Evolutionary conservation across 1,139 yeast genomes (phyloP).

Genomic region (Wickerhamomyces sp.): DNA sequence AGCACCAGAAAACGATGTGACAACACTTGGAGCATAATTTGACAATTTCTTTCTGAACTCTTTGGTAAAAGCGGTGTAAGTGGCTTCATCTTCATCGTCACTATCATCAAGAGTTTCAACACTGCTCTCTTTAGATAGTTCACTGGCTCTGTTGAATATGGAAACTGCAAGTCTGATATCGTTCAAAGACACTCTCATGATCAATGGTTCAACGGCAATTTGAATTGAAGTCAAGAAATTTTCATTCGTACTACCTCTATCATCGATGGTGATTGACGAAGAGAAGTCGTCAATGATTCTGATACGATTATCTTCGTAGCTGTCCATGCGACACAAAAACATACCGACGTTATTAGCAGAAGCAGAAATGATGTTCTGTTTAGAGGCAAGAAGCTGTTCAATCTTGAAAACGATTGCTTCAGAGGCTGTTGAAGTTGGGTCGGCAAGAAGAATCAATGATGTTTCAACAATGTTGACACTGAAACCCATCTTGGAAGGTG

Average conservation of each 20-base stretch:
- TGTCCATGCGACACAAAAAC: constrained; percentile 75
- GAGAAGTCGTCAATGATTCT: constrained; percentile 89
- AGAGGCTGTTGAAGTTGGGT: constrained; percentile 61
- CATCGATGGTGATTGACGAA: constrained; percentile 67
- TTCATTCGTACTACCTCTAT: constrained; percentile 55
- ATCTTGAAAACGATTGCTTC: constrained; percentile 90
- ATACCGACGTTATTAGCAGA: constrained; percentile 81
- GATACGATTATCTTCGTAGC: constrained; percentile 51
- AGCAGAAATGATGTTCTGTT: constrained; percentile 57
- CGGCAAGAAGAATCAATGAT: constrained; percentile 74
- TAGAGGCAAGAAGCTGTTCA: constrained; percentile 69
- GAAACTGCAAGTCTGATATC: constrained; percentile 78
- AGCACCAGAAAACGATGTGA: constrained; percentile 36
- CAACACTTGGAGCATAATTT: constrained; percentile 63
- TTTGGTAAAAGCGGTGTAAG: constrained; percentile 46
- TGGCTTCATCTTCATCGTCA: constrained; percentile 23
- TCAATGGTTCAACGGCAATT: constrained; percentile 72
- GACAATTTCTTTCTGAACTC: constrained; percentile 55
- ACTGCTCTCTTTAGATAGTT: constrained; percentile 31
- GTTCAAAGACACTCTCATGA: constrained; percentile 76
- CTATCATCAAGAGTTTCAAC: constrained; percentile 18
- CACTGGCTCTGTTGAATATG: constrained; percentile 69
- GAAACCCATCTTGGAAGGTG: constrained; percentile 37
- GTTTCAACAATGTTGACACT: constrained; percentile 74
- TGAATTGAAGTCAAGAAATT: constrained; percentile 60